A percentile compares a stretch with the other conserved stretches of the same genome.
These are phyloP conservation scores for Chlorella sorokiniana DNA, from an alignment of 139 green algal species.

Conservation along the genomic window DNA sequence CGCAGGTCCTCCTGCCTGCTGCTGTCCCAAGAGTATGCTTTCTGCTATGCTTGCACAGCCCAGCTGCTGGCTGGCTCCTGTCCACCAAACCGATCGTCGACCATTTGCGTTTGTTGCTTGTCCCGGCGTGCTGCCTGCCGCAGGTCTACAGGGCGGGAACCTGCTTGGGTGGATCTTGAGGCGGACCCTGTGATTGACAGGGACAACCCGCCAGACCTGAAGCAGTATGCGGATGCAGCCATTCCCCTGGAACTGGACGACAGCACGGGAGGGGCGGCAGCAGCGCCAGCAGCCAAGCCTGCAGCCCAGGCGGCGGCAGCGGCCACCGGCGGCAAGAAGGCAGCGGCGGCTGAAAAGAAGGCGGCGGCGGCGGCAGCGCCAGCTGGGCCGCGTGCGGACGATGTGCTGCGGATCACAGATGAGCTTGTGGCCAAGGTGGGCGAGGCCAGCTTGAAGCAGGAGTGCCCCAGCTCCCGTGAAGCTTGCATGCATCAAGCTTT, in stretches of 20 bases:
- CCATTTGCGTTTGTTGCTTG: neutral
- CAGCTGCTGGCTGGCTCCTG: too few relatives aligned
- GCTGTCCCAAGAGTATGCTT: neutral
- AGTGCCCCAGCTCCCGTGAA: too few relatives aligned
- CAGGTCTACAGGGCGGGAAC: constrained; percentile 37
- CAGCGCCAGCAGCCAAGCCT: constrained; percentile 28
- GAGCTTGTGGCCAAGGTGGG: constrained; percentile 22
- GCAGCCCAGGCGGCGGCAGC: neutral
- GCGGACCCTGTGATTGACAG: constrained; percentile 63
- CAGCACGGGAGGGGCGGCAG: constrained; percentile 18
- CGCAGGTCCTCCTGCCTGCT: neutral
- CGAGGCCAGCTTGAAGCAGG: too few relatives aligned
- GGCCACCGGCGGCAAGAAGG: constrained; percentile 15
- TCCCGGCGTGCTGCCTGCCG: neutral
- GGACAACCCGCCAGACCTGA: constrained; percentile 72
- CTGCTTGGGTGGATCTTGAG: constrained; percentile 72
- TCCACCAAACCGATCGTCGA: neutral
- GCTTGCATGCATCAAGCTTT: too few relatives aligned
- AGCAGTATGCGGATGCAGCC: constrained; percentile 52
- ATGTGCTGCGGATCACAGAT: constrained; percentile 20
- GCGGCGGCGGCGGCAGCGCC: constrained; percentile 1
- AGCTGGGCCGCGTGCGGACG: neutral
- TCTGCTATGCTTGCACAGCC: neutral
- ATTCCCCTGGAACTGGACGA: neutral
- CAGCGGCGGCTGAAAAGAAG: constrained; percentile 4